Conservation (phyloP, 2,329 filamentous ascomycete genomes). For the Xylaria sp. region DNA sequence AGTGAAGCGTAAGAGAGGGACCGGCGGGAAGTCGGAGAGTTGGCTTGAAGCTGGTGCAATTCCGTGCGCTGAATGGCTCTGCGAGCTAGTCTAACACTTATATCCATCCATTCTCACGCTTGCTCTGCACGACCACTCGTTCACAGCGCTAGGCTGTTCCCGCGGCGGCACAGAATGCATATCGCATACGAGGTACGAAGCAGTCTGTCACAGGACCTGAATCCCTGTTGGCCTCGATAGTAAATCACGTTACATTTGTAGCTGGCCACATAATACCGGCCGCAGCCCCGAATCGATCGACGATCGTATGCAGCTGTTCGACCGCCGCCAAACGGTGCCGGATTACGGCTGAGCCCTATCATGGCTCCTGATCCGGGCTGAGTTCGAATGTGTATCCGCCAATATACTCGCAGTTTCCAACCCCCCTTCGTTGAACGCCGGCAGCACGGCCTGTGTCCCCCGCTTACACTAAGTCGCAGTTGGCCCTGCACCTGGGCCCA, state of each 20-base stretch:
- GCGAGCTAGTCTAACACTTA: background rate
- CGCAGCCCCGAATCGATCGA: slow-evolving; percentile 3
- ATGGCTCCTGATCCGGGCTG: background rate
- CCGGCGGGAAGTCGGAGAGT: background rate
- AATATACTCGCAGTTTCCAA: background rate
- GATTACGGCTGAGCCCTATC: background rate
- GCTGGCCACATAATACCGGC: background rate
- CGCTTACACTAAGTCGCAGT: background rate
- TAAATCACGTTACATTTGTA: background rate
- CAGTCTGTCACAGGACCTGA: background rate
- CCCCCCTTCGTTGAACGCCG: background rate
- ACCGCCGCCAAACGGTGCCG: background rate
- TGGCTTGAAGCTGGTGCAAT: background rate
- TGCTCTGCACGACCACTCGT: background rate
- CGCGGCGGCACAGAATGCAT: background rate
- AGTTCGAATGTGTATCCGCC: background rate
- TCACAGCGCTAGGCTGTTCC: background rate
- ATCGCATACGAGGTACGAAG: background rate
- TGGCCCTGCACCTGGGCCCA: background rate
- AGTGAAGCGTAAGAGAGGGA: background rate
- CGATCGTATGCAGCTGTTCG: background rate
- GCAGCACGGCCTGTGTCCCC: background rate
- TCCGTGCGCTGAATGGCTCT: background rate
- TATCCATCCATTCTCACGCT: background rate
- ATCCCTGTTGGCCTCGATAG: background rate